Conservation (phyloP, 106 monocot species). For the Apostasia ramifera region DNA sequence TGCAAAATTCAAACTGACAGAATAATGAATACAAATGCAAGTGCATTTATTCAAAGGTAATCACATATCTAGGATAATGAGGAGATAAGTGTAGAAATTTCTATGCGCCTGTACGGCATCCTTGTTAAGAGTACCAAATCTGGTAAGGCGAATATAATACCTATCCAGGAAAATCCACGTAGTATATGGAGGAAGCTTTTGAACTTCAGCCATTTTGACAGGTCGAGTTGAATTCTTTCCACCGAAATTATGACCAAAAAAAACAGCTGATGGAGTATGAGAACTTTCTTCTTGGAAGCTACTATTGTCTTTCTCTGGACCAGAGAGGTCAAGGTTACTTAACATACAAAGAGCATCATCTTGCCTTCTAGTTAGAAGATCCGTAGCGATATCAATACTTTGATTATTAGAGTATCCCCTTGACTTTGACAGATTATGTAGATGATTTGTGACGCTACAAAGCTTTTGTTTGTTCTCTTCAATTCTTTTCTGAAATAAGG, state of each 20-base stretch:
- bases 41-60: no score
- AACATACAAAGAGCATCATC: slow-evolving; percentile 52
- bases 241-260: slow-evolving; percentile 63
- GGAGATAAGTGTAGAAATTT: no score
- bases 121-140: no score
- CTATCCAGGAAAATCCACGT: slow-evolving; percentile 99
- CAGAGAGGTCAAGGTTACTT: slow-evolving; percentile 44
- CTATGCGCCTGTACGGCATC: no score
- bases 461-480: slow-evolving; percentile 85
- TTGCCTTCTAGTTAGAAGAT: slow-evolving; percentile 77
- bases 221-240: slow-evolving; percentile 63
- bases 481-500: slow-evolving; percentile 60
- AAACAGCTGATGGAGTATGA: slow-evolving; percentile 45
- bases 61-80: no score
- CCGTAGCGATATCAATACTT: slow-evolving; percentile 22
- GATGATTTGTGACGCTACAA: slow-evolving; percentile 40
- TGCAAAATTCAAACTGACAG: no score
- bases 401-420: slow-evolving; percentile 28
- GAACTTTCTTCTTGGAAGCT: slow-evolving; percentile 64
- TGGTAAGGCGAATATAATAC: slow-evolving; percentile 16
- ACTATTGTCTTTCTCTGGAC: slow-evolving; percentile 47
- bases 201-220: slow-evolving; percentile 67
- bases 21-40: no score
- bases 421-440: slow-evolving; percentile 45
- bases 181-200: slow-evolving; percentile 87